Base-by-base conservation (phyloP, 805 yeast species). In the Clavispora phyllophila region DNA sequence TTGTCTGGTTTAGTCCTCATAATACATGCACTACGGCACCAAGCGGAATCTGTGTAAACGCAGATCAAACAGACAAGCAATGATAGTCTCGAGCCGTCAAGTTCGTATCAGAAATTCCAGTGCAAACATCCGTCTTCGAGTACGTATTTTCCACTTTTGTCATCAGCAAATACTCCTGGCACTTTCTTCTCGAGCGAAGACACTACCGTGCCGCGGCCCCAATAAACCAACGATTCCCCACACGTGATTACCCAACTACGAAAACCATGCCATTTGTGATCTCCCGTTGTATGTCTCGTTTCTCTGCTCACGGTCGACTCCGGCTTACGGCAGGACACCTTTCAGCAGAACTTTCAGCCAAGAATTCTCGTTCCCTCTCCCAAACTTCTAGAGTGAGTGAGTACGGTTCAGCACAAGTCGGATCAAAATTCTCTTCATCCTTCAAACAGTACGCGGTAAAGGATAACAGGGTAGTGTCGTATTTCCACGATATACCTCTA, bases 401-500 rank as follows among this genome's bases (percentile, higher is more conserved):
- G 2, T 35, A 35, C 20, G 26, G 27, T 12, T 17, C 22, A 8
- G 39, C 31, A 13, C 17, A 5, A 17, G 28, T 49, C 13, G 75
- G 75, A 5, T 44, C 65, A 29, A 69, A 68, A 47, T 66, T 53
- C 46, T 55, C 73, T 1, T n/a, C 56, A 5, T 53, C 46, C 23
- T 70, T 53, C 63, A 73, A 71, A 45, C 70, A 70, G 32, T 82
- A 78, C 45, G 57, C 73, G 14, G 55, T 62, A 43, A 50, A 70
- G 10, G 62, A 67, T 45, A 34, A 38, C n/a, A 64, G 71, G 46
- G 53, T 77, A 6, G 77, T 79, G 1, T 82, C 89, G 0, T 82
- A 64, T 56, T 82, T 85, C 65, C 95, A 85, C 56, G 95, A 85
- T 56, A 65, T 84, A 3, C 88, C 90, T 2, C 51, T 84, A 9